Percentiles rank a stretch among this genome's conserved stretches.
phyloP scores from a whole-genome alignment of 2,329 filamentous ascomycete species.

The Fusarium chuoi region DNA sequence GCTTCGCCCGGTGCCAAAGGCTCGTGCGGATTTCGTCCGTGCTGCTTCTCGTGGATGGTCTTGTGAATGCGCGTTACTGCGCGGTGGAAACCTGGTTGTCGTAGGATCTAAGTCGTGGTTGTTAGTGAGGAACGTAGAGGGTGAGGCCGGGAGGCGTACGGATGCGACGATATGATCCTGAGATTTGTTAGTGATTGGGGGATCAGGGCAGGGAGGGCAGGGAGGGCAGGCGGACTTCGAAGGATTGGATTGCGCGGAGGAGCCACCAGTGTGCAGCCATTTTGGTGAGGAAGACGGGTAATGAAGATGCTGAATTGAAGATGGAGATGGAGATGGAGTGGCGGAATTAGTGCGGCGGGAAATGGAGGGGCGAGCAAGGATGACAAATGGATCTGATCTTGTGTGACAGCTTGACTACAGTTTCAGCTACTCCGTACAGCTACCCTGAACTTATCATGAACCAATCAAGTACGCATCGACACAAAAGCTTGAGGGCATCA shows the following conservation, averaged over 20 bases:
- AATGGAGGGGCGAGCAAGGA: conserved; percentile 27
- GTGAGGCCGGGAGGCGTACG: conserved; percentile 34
- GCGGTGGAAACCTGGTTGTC: conserved; percentile 62
- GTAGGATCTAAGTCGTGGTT: conserved; percentile 55
- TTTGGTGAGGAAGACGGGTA: background rate
- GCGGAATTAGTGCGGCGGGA: background rate
- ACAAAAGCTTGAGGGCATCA: background rate
- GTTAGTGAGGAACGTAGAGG: background rate
- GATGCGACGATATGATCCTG: conserved; percentile 50
- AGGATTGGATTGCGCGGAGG: conserved; percentile 49
- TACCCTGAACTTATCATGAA: conserved; percentile 14
- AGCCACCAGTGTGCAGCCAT: conserved; percentile 50
- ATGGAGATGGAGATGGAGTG: background rate
- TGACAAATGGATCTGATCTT: conserved; percentile 12
- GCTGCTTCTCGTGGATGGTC: conserved; percentile 57
- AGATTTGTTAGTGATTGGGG: conserved; percentile 15
- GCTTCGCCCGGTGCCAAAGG: conserved; percentile 64
- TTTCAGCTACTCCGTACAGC: background rate
- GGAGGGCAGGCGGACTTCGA: conserved; percentile 43
- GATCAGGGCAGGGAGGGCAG: fast-evolving
- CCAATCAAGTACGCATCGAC: background rate
- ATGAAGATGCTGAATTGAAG: background rate
- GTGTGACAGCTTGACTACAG: background rate
- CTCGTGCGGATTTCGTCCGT: conserved; percentile 62
- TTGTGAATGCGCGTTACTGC: conserved; percentile 64